phyloP scores from a whole-genome alignment of 2,329 filamentous ascomycete species.

The Aspergillus caelatus region DNA sequence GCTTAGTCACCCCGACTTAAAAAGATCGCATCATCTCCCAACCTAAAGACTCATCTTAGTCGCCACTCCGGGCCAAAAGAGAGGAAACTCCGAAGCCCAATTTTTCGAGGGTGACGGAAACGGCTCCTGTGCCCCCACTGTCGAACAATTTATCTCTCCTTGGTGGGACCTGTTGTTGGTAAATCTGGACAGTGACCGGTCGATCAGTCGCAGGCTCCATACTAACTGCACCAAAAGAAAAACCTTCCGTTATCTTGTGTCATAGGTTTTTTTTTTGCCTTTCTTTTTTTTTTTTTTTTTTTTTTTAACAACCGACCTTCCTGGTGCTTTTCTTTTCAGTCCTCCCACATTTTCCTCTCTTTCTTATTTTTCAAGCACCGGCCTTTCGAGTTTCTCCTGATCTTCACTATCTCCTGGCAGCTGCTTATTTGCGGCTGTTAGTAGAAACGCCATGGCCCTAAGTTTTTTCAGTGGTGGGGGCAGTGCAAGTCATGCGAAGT shows the following conservation, averaged over 20 bases:
- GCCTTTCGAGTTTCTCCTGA: slow-evolving; percentile 1
- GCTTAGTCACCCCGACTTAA: slow-evolving; percentile 8
- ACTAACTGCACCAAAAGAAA: slow-evolving; percentile 20
- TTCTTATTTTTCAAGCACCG: neutral
- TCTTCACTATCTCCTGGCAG: slow-evolving; percentile 13
- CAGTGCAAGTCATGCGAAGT: slow-evolving; percentile 50
- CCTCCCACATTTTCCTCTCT: slow-evolving; percentile 3
- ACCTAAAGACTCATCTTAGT: slow-evolving; percentile 13
- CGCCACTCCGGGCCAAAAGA: slow-evolving; percentile 22
- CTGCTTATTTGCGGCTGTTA: slow-evolving; percentile 25
- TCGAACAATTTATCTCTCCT: slow-evolving; percentile 14
- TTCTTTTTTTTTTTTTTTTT: slow-evolving; percentile 12
- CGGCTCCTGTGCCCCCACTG: slow-evolving; percentile 26
- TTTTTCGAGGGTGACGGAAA: slow-evolving; percentile 29
- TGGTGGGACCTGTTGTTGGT: slow-evolving; percentile 42
- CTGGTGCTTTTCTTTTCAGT: neutral
- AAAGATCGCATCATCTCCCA: slow-evolving; percentile 12
- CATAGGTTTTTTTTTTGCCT: slow-evolving; percentile 19
- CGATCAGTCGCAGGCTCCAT: slow-evolving; percentile 32
- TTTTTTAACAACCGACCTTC: neutral
- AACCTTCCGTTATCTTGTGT: slow-evolving; percentile 23
- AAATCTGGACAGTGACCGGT: slow-evolving; percentile 43
- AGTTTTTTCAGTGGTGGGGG: slow-evolving; percentile 48
- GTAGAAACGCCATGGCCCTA: slow-evolving; percentile 43
- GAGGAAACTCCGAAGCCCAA: slow-evolving; percentile 11